Evolutionary conservation across 257 asterid genomes (phyloP).

Genomic region (Voacanga thouarsii): DNA sequence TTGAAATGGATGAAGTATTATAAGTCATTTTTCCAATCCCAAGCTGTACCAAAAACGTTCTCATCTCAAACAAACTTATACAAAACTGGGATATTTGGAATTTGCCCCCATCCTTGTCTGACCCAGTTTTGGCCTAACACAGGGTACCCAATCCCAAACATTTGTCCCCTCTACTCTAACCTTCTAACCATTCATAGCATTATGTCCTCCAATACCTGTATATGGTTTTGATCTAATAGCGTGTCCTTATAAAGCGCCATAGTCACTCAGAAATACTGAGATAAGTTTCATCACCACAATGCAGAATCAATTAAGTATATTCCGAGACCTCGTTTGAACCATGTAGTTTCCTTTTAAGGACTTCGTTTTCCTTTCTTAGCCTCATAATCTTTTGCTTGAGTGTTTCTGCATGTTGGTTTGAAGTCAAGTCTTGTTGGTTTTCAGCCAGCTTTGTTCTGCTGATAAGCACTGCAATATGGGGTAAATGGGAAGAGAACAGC

Average conservation of each 20-base stretch:
- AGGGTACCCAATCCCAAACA: neutral
- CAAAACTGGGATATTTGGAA: too few relatives aligned
- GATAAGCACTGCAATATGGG: slow-evolving; percentile 26
- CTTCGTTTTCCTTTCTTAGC: slow-evolving; percentile 43
- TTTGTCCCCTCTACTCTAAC: neutral
- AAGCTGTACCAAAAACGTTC: neutral
- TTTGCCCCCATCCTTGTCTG: too few relatives aligned
- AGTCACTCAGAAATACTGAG: neutral
- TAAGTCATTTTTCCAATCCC: too few relatives aligned
- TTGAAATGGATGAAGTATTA: too few relatives aligned
- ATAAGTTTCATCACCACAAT: neutral
- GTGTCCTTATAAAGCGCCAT: neutral
- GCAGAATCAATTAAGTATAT: neutral
- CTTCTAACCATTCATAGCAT: neutral
- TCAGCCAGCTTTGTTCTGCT: slow-evolving; percentile 36
- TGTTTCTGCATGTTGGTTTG: slow-evolving; percentile 33
- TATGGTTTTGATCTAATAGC: neutral
- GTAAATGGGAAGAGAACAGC: neutral
- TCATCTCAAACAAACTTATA: neutral
- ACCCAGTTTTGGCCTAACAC: neutral
- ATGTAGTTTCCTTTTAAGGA: slow-evolving; percentile 29
- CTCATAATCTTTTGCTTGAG: slow-evolving; percentile 47
- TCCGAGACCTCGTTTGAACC: slow-evolving; percentile 1
- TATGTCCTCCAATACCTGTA: neutral
- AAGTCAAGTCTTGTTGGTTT: slow-evolving; percentile 29